Conservation (phyloP, 352 stramenopile genomes). For the Globisporangium irregulare region DNA sequence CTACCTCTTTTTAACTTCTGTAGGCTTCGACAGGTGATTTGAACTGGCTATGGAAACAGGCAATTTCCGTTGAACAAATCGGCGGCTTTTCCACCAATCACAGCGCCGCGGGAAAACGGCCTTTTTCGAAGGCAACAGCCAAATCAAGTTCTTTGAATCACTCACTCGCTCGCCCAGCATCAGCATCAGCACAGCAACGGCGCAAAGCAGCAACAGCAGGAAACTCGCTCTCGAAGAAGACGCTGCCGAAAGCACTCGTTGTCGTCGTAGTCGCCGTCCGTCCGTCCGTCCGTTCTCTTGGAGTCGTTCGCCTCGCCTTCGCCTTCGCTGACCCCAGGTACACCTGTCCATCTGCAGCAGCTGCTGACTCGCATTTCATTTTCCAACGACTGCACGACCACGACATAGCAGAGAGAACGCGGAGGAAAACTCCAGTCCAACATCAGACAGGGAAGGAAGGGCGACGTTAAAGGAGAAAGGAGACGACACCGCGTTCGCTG, state of each 20-base stretch:
- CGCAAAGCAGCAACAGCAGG: neutral
- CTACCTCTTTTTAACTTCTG: neutral
- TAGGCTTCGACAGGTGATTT: neutral
- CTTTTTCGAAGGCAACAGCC: neutral
- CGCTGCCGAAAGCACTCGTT: neutral
- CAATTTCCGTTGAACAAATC: neutral
- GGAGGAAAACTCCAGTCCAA: constrained; percentile 5
- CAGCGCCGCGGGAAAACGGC: too few relatives aligned
- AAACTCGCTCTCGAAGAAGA: neutral
- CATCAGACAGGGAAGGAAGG: neutral
- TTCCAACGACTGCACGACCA: neutral
- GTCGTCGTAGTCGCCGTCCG: too few relatives aligned
- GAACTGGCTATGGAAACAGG: neutral
- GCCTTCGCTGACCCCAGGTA: neutral
- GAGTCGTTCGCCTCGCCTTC: neutral
- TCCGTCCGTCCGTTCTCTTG: neutral
- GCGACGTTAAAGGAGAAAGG: neutral
- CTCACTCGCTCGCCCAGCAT: neutral
- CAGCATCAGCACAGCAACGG: neutral
- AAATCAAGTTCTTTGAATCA: neutral
- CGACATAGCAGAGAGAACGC: neutral
- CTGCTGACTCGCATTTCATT: neutral
- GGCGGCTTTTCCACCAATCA: neutral
- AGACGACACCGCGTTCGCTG: neutral
- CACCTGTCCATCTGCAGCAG: neutral